Evolutionary conservation across 148 eudicot genomes (phyloP).

Genomic region (Spergularia bocconei): DNA sequence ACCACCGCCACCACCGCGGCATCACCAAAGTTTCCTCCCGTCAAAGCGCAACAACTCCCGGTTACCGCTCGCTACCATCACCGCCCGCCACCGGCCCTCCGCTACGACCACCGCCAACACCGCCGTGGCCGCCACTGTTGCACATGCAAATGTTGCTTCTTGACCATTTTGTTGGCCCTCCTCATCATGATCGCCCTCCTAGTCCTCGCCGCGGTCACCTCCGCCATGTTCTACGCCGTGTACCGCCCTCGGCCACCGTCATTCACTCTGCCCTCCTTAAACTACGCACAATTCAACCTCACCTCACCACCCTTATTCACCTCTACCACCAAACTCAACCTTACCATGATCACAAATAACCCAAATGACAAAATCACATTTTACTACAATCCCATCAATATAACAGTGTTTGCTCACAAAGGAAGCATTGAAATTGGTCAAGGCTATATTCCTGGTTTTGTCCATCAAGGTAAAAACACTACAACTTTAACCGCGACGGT

Average conservation of each 20-base stretch:
- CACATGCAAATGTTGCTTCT: slow-evolving; percentile 42
- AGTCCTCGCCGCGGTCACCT: slow-evolving; percentile 47
- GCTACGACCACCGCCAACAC: not conserved
- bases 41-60: slow-evolving; percentile 45
- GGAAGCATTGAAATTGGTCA: slow-evolving; percentile 31
- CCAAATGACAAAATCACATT: slow-evolving; percentile 42
- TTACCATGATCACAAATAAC: slow-evolving; percentile 50
- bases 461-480: slow-evolving; percentile 15
- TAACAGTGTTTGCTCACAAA: slow-evolving; percentile 2
- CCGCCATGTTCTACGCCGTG: slow-evolving; percentile 38
- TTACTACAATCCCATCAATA: slow-evolving; percentile 36
- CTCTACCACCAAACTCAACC: slow-evolving; percentile 33
- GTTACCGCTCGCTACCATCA: slow-evolving; percentile 44
- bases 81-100: slow-evolving; percentile 27
- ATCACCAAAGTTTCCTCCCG: slow-evolving; percentile 33
- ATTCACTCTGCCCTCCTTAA: slow-evolving; percentile 52
- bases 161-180: slow-evolving; percentile 40
- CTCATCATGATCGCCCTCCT: slow-evolving; percentile 39
- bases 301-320: slow-evolving; percentile 37
- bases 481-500: slow-evolving; percentile 29
- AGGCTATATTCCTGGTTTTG: slow-evolving; percentile 35
- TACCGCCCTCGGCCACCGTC: slow-evolving; percentile 63
- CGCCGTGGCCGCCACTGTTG: slow-evolving; percentile 24
- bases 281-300: slow-evolving; percentile 44
- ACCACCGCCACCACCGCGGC: slow-evolving; percentile 10